phyloP scores from a whole-genome alignment of 352 stramenopile species.

The Aphanomyces astaci region DNA sequence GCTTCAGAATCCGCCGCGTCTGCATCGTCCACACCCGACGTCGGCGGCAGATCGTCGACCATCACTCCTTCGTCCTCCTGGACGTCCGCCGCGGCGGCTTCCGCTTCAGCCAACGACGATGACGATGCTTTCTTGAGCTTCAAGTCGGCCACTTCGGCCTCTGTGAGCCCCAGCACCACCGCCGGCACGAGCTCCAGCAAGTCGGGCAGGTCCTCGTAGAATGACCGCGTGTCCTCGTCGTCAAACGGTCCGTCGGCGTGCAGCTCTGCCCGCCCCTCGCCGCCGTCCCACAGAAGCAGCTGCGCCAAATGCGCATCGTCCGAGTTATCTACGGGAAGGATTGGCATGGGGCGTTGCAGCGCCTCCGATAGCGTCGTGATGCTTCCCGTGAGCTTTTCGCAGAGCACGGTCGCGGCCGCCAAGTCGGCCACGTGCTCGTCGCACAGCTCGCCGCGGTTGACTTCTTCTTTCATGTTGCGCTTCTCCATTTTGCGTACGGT shows the following conservation, averaged over 20 bases:
- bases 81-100: constrained; percentile 33
- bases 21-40: constrained; percentile 28
- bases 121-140: constrained; percentile 59
- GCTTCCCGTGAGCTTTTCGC: constrained; percentile 79
- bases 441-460: constrained; percentile 66
- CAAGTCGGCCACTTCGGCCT: constrained; percentile 78
- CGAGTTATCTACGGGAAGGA: constrained; percentile 50
- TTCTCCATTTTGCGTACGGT: constrained; percentile 88
- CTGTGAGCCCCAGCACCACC: constrained; percentile 88
- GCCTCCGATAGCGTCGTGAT: constrained; percentile 73
- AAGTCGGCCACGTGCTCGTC: constrained; percentile 70
- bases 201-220: constrained; percentile 97
- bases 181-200: constrained; percentile 91
- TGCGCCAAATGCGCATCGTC: constrained; percentile 26
- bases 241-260: constrained; percentile 88
- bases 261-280: constrained; percentile 64
- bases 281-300: constrained; percentile 50
- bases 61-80: constrained; percentile 30
- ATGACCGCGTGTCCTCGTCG: constrained; percentile 92
- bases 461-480: constrained; percentile 88
- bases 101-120: constrained; percentile 7
- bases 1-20: constrained; percentile 6
- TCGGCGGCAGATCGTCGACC: constrained; percentile 28
- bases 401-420: constrained; percentile 61
- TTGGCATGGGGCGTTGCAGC: constrained; percentile 64